These are phyloP conservation scores for Pharus latifolius DNA, from an alignment of 176 grass and related monocot genomes.

Conservation along the genomic window DNA sequence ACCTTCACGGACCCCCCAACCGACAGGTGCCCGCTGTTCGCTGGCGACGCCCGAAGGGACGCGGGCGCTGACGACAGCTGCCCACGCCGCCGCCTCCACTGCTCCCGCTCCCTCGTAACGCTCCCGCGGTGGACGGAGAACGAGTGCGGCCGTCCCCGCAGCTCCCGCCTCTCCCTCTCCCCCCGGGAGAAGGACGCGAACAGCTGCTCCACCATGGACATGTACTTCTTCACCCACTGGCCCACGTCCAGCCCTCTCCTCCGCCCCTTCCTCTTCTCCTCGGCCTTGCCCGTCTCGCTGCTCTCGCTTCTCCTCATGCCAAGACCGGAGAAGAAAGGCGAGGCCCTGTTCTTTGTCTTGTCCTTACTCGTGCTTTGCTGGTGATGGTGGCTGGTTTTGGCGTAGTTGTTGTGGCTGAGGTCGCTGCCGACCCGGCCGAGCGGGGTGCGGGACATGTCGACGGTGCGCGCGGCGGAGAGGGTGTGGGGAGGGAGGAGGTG, in stretches of 20 bases:
- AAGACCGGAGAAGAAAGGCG: conserved; percentile 47
- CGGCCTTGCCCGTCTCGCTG: conserved; percentile 9
- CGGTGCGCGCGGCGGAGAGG: not conserved
- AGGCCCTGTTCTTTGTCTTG: conserved; percentile 25
- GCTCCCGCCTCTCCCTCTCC: conserved; percentile 34
- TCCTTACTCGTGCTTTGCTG: conserved; percentile 1
- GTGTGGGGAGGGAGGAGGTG: conserved; percentile 11
- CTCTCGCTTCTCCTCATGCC: conserved; percentile 26
- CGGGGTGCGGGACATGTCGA: conserved; percentile 26
- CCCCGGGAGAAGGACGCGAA: conserved; percentile 32
- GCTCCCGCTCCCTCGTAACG: conserved; percentile 9
- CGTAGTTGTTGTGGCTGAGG: conserved; percentile 33
- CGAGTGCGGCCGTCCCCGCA: conserved; percentile 50
- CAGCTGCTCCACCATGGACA: conserved; percentile 60
- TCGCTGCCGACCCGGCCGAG: conserved; percentile 54
- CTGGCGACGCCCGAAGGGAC: conserved; percentile 65
- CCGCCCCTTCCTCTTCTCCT: conserved; percentile 33
- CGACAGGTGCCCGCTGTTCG: conserved; percentile 79
- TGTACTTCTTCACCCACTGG: conserved; percentile 59
- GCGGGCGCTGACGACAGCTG: conserved; percentile 71
- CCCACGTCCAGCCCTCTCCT: conserved; percentile 47
- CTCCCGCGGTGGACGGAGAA: conserved; percentile 38
- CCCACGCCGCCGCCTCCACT: conserved; percentile 10
- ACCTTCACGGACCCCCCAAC: conserved; percentile 52
- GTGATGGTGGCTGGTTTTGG: conserved; percentile 5